Percentiles rank a stretch among this genome's conserved stretches.
phyloP scores from a whole-genome alignment of 2,329 filamentous ascomycete species.

The Pseudogymnoascus sp. region DNA sequence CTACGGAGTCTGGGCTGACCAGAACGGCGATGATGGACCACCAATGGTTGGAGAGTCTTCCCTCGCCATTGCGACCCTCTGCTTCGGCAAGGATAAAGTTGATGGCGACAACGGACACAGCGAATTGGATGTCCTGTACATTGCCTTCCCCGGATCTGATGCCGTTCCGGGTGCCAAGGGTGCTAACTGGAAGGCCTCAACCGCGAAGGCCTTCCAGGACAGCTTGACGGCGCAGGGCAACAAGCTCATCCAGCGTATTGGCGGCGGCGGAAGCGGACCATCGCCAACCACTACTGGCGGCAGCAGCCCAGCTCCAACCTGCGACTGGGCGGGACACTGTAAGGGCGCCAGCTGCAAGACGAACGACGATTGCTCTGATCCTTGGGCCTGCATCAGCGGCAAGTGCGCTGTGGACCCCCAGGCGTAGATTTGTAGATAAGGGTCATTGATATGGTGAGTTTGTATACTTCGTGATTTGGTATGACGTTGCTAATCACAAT shows the following conservation, averaged over 20 bases:
- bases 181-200: slow-evolving; percentile 48
- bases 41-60: slow-evolving; percentile 48
- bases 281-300: slow-evolving; percentile 11
- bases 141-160: slow-evolving; percentile 50
- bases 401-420: slow-evolving; percentile 13
- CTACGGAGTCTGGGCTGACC: slow-evolving; percentile 56
- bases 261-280: slow-evolving; percentile 10
- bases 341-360: slow-evolving; percentile 14
- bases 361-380: slow-evolving; percentile 16
- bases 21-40: slow-evolving; percentile 46
- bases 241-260: slow-evolving; percentile 38
- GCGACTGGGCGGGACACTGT: slow-evolving; percentile 18
- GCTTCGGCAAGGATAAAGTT: slow-evolving; percentile 43
- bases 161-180: slow-evolving; percentile 48
- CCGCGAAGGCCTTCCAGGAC: slow-evolving; percentile 43
- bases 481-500: too few relatives aligned
- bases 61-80: slow-evolving; percentile 50
- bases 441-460: too few relatives aligned
- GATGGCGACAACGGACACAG: slow-evolving; percentile 50
- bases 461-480: too few relatives aligned
- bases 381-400: slow-evolving; percentile 12
- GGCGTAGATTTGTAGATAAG: not conserved
- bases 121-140: slow-evolving; percentile 51
- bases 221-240: slow-evolving; percentile 47
- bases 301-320: slow-evolving; percentile 11